Base-by-base conservation (phyloP, 2,329 filamentous ascomycete species). In the Pyricularia sp. region DNA sequence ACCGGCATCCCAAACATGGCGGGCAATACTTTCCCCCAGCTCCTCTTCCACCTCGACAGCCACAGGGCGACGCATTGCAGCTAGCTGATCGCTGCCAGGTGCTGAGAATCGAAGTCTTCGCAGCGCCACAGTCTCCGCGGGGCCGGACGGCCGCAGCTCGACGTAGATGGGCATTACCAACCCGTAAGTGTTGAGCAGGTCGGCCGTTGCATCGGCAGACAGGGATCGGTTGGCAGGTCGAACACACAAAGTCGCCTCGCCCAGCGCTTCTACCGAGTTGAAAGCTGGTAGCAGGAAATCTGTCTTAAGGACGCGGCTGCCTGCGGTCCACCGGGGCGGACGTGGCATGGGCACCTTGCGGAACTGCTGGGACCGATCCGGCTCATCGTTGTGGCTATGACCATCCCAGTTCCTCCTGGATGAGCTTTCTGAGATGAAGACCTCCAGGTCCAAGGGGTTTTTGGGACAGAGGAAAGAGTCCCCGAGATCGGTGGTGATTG, bases 1-100 rank as follows among this genome's bases (percentile, higher is more conserved):
- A 0, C 83, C 83, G 1, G 78, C 82, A 64, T 86, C 83, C 83
- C 83, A 86, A 6, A 85, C 75, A 66, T 85, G 83, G 2, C 83
- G 78, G 0, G 83, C 82, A 65, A 86, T 85, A 69, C 82, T 84
- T 72, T 85, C 82, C 16, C 82, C 83, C 10, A 85, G 78, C 64
- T 84, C 82, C 66, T 86, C 84, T 64, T 82, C 79, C 4, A 85
- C 72, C 31, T 78, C 75, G 8, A 83, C 66, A 19, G 55, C 55
- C 26, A 10, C 67, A 68, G 0, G 71, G 68, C 2, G 71, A 60
- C 22, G 63, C 40, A n/a, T 63, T 30, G 3, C 40, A 16, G 3
- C 59, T 63, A 4, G 40, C 57, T 13, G 9, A 13, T 28, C 28
- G 55, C 26, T 8, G 12, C 28, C 55, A 16, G 30, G 24, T 53